Evolutionary conservation across 2,329 filamentous ascomycete species (phyloP).

Genomic region (Didymella glomerata): DNA sequence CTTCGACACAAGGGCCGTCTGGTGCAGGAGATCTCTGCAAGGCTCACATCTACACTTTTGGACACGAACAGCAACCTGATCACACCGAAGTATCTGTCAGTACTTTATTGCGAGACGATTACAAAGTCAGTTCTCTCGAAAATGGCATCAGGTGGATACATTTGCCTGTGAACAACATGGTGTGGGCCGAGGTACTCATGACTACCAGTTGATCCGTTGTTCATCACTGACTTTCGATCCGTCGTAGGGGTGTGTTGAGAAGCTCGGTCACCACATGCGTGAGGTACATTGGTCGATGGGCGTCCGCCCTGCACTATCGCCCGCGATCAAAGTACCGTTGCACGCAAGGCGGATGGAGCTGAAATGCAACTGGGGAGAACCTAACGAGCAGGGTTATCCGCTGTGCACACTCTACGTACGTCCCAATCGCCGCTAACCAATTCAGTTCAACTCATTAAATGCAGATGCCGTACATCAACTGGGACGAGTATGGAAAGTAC

Average conservation of each 20-base stretch:
- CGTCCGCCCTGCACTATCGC: neutral
- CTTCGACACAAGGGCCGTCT: neutral
- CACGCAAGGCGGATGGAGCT: neutral
- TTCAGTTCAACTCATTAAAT: neutral
- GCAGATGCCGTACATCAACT: neutral
- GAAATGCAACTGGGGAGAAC: neutral
- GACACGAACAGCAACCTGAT: too few relatives aligned
- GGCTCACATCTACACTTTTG: neutral
- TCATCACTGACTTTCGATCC: neutral
- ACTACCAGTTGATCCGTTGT: neutral
- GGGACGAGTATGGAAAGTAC: neutral
- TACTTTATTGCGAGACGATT: neutral
- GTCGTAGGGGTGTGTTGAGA: neutral
- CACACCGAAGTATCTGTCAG: neutral
- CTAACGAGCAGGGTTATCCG: too few relatives aligned
- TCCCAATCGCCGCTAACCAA: neutral
- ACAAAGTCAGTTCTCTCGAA: neutral
- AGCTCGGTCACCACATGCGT: too few relatives aligned
- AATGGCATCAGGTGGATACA: neutral
- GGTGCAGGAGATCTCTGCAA: neutral
- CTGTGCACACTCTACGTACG: neutral
- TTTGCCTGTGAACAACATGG: neutral
- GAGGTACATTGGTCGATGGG: neutral
- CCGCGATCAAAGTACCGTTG: neutral
- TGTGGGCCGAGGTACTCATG: neutral